Evolutionary conservation across 2,329 filamentous ascomycete genomes (phyloP), one percentile per base, ranked within the genome.

Genomic region (Fusarium sp.): DNA sequence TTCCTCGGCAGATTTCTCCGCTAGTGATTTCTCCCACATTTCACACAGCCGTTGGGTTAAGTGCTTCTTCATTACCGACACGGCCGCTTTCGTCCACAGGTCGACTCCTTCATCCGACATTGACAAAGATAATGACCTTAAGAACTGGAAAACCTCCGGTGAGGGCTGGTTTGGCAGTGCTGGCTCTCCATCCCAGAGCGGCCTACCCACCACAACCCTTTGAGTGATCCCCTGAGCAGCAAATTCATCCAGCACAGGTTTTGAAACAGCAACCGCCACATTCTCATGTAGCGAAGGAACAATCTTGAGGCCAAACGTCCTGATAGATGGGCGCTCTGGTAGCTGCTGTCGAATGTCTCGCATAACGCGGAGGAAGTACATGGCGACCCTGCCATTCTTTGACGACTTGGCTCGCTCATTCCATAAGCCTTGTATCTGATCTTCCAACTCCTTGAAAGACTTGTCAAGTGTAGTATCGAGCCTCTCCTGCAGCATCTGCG

Each of bases 131-230:
- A 97, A 76, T 46, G 84, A 84, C 25, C 89, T 88, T 51, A 98
- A 76, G 58, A 97, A 90, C 64, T 86, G 87, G 76, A 97, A 97
- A 0, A 89, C 83, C 22, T 86, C 85, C 0, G 93, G 90, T 0
- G 93, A 95, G 2, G 94, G 94, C 74, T 96, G 93, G 8, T 89
- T 85, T 0, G 95, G 95, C 44, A 97, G 78, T 27, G 88, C 84
- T 0, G 92, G 92, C 40, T 88, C 84, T 1, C 92, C 92, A 77
- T 97, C 94, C 94, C 94, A 98, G 0, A 98, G 83, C 1, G 87
- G 85, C 54, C 90, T 85, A 9, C 91, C 90, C 4, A 86, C 84
- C 1, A 92, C 85, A 29, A 75, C 81, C 58, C 81, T 85, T 48
- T 81, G 78, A 2, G 82, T 78, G 43, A 86, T 78, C 0, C 82